These are phyloP conservation scores for Fusarium humuli DNA, from an alignment of 2,329 filamentous ascomycete species.

Conservation along the genomic window DNA sequence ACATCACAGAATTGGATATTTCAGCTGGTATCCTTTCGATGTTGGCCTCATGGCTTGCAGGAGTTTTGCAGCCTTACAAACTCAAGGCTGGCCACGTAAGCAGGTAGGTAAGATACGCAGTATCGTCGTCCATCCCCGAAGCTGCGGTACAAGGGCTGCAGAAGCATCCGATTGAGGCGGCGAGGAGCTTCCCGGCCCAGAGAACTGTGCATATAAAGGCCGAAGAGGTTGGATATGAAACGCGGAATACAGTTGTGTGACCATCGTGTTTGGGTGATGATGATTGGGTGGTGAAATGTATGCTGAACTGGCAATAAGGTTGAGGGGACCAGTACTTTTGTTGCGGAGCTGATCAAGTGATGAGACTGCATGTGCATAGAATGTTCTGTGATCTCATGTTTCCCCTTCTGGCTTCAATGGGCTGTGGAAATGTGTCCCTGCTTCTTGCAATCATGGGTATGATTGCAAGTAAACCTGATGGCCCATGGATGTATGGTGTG, in stretches of 20 bases:
- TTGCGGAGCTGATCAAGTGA: background rate
- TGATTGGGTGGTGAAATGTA: background rate
- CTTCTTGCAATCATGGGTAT: background rate
- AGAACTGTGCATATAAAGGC: constrained; percentile 13
- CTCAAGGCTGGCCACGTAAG: background rate
- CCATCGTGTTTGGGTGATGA: background rate
- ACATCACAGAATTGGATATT: background rate
- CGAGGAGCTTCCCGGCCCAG: background rate
- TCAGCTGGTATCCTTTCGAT: background rate
- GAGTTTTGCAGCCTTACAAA: constrained; percentile 8
- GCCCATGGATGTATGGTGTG: background rate
- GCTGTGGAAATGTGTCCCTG: background rate
- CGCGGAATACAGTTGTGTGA: background rate
- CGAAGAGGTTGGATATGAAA: constrained; percentile 24
- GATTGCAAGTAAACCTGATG: background rate
- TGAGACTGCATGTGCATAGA: background rate
- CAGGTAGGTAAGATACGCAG: background rate
- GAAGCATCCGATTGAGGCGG: background rate
- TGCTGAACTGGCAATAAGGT: constrained; percentile 2
- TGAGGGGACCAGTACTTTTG: background rate
- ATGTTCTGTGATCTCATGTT: background rate
- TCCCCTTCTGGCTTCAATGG: background rate
- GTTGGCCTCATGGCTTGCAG: constrained; percentile 27
- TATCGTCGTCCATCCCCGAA: constrained; percentile 9
- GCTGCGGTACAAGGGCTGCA: background rate